A percentile compares a stretch with the other conserved stretches of the same genome.
phyloP scores from a whole-genome alignment of 202 grass and related monocot species.

The Cymbopogon flexuosus region DNA sequence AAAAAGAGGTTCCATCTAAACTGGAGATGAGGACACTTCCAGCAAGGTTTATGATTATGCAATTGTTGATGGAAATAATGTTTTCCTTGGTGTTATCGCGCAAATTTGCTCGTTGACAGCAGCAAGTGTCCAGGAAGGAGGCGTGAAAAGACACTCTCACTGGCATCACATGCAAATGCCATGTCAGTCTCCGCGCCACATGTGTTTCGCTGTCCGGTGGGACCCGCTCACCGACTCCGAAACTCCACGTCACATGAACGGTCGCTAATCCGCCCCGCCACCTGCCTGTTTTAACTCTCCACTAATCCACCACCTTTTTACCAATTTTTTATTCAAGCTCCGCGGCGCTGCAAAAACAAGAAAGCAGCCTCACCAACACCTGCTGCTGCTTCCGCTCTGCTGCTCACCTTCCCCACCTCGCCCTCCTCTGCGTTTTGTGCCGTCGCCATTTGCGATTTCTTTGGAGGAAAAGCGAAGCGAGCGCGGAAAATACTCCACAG shows the following conservation, averaged over 20 bases:
- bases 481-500: constrained; percentile 29
- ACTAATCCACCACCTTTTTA: constrained; percentile 1
- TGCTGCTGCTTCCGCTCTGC: too few relatives aligned
- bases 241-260: constrained; percentile 22
- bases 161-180: background rate
- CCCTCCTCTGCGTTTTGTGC: background rate
- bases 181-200: background rate
- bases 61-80: background rate
- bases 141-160: background rate
- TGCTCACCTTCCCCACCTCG: too few relatives aligned
- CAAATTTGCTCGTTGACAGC: background rate
- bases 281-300: background rate
- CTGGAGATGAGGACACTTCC: too few relatives aligned
- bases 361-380: too few relatives aligned
- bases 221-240: background rate
- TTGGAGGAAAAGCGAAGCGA: background rate
- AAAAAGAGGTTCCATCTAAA: too few relatives aligned
- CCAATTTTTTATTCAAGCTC: background rate
- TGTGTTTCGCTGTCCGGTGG: constrained; percentile 3
- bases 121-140: background rate
- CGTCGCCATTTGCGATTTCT: constrained; percentile 28
- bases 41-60: too few relatives aligned
- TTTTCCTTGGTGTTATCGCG: background rate
- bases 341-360: background rate
- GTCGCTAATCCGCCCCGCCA: background rate